These are phyloP conservation scores for Eimeria praecox DNA, from an alignment of 169 alveolate species.

Conservation along the genomic window DNA sequence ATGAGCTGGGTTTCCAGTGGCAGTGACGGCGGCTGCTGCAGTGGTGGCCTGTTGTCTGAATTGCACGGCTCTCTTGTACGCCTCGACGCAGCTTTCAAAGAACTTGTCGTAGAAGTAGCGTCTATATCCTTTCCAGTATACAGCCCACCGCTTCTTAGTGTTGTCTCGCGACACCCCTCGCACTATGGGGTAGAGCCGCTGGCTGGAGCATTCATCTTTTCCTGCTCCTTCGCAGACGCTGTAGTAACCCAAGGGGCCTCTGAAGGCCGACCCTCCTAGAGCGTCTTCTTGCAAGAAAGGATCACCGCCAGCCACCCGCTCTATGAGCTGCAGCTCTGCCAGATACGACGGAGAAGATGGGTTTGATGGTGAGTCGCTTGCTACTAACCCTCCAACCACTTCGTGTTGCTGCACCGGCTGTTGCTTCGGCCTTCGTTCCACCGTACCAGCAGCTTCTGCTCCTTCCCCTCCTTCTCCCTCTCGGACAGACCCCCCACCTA, in stretches of 20 bases:
- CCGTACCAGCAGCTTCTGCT: neutral
- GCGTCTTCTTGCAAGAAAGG: slow-evolving; percentile 37
- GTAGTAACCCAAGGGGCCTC: slow-evolving; percentile 71
- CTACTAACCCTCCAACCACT: neutral
- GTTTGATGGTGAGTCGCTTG: slow-evolving; percentile 55
- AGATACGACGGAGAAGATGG: slow-evolving; percentile 57
- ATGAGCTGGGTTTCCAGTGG: slow-evolving; percentile 72
- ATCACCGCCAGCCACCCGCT: slow-evolving; percentile 35
- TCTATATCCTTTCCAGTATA: slow-evolving; percentile 81
- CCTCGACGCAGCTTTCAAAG: slow-evolving; percentile 77
- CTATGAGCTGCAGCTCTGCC: slow-evolving; percentile 72
- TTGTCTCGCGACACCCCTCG: slow-evolving; percentile 82
- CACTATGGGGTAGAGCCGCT: slow-evolving; percentile 74
- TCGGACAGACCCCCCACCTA: slow-evolving; percentile 16
- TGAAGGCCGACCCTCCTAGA: neutral
- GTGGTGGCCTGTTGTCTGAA: slow-evolving; percentile 80
- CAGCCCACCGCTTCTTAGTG: slow-evolving; percentile 82
- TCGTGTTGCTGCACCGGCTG: neutral
- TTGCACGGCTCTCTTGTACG: slow-evolving; percentile 76
- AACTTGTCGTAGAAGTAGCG: slow-evolving; percentile 79
- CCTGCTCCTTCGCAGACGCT: slow-evolving; percentile 76
- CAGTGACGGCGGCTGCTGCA: slow-evolving; percentile 49
- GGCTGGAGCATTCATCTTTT: slow-evolving; percentile 9
- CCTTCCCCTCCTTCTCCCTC: slow-evolving; percentile 23
- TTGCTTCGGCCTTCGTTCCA: neutral